Conservation (phyloP, 176 grass and related monocot genomes). For the Oryza glumipatula region DNA sequence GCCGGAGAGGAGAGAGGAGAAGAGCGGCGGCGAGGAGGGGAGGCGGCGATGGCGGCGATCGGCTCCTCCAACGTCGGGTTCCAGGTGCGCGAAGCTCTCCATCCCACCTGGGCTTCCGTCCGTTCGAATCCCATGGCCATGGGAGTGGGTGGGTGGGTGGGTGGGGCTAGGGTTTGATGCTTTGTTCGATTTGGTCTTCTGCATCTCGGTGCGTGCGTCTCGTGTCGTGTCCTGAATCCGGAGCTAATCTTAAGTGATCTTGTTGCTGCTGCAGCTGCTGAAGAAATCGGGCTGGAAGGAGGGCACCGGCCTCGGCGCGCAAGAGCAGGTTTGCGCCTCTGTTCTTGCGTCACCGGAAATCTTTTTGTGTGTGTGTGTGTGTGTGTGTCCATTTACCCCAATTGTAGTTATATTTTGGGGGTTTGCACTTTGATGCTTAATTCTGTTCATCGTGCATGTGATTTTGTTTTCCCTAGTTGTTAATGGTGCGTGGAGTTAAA, state of each 20-base stretch:
- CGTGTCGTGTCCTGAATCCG: neutral
- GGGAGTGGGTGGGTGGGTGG: neutral
- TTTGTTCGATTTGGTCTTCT: slow-evolving; percentile 38
- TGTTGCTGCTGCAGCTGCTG: slow-evolving; percentile 57
- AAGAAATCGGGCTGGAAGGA: slow-evolving; percentile 98
- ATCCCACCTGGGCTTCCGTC: neutral
- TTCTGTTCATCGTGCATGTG: neutral
- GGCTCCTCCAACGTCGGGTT: slow-evolving; percentile 92
- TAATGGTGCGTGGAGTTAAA: neutral
- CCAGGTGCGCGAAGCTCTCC: slow-evolving; percentile 46
- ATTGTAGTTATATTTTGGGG: neutral
- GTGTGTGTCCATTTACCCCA: slow-evolving; percentile 6
- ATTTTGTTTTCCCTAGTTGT: neutral
- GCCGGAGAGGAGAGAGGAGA: neutral
- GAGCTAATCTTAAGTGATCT: neutral
- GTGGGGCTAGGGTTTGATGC: slow-evolving; percentile 55
- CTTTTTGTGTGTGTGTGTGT: neutral
- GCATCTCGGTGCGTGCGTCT: neutral
- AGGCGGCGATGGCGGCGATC: slow-evolving; percentile 43
- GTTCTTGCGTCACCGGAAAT: neutral
- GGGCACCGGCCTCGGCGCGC: slow-evolving; percentile 86
- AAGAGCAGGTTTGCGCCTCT: slow-evolving; percentile 70
- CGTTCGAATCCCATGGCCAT: neutral
- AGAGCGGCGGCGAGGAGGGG: slow-evolving; percentile 20
- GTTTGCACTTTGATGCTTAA: neutral